These are phyloP conservation scores for Fusarium mexicanum DNA, from an alignment of 2,329 filamentous ascomycete genomes.

Conservation along the genomic window DNA sequence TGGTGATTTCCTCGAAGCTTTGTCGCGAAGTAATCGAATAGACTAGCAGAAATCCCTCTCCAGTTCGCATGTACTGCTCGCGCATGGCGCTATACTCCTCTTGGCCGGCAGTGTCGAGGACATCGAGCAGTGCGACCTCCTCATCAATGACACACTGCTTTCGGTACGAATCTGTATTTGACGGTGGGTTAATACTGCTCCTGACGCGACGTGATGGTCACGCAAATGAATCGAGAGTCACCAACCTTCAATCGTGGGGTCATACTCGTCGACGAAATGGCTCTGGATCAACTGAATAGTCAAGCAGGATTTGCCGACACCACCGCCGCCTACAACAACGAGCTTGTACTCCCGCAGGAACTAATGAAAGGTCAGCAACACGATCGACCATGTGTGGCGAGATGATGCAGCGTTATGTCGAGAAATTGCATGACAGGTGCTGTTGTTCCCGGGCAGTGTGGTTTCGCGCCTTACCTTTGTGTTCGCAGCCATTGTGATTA, in stretches of 20 bases:
- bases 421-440: not conserved
- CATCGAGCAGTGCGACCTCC: constrained; percentile 95
- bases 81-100: constrained; percentile 99
- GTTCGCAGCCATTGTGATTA: constrained; percentile 48
- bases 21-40: constrained; percentile 98
- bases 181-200: constrained; percentile 30
- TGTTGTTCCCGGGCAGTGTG: not conserved
- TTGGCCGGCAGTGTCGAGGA: constrained; percentile 97
- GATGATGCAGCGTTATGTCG: not conserved
- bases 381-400: not conserved
- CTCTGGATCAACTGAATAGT: constrained; percentile 96
- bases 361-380: constrained; percentile 54
- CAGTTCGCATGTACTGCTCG: constrained; percentile 99
- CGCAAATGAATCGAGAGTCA: constrained; percentile 15
- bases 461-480: constrained; percentile 47
- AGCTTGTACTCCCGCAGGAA: constrained; percentile 93
- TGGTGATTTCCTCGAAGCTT: constrained; percentile 98
- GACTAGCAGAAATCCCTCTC: constrained; percentile 96
- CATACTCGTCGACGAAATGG: constrained; percentile 99
- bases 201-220: not conserved
- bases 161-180: constrained; percentile 87
- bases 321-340: constrained; percentile 97
- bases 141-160: constrained; percentile 99
- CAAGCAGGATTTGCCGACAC: constrained; percentile 98
- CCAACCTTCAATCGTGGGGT: constrained; percentile 97